These are phyloP conservation scores for Mortierella sp. DNA, from an alignment of 371 early-diverging fungal genomes.

Conservation along the genomic window DNA sequence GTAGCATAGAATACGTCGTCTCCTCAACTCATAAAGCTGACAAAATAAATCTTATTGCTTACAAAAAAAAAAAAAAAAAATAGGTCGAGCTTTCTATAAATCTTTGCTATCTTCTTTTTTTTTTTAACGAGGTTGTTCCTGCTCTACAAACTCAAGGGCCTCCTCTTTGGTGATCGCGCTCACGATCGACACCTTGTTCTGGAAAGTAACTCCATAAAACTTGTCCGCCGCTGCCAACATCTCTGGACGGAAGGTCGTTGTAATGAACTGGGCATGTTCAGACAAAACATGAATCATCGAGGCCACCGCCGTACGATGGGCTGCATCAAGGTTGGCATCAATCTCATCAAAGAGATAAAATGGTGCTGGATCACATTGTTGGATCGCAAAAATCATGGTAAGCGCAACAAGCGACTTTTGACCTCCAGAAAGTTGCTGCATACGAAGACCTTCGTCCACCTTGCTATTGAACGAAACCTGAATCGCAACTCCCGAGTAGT, in stretches of 20 bases:
- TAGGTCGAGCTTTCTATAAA: too few relatives aligned
- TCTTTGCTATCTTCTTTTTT: background rate
- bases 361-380: slow-evolving; percentile 98
- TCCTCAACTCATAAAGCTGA: too few relatives aligned
- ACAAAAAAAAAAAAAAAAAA: too few relatives aligned
- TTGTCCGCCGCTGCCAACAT: slow-evolving; percentile 90
- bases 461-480: slow-evolving; percentile 90
- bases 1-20: too few relatives aligned
- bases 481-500: slow-evolving; percentile 94
- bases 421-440: slow-evolving; percentile 98
- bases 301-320: slow-evolving; percentile 94
- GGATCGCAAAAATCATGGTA: slow-evolving; percentile 99
- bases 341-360: slow-evolving; percentile 99
- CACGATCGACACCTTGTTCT: slow-evolving; percentile 82
- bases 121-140: slow-evolving; percentile 51
- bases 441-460: slow-evolving; percentile 89
- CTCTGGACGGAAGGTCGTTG: slow-evolving; percentile 98
- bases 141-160: slow-evolving; percentile 77
- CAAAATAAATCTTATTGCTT: too few relatives aligned
- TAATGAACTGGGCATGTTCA: slow-evolving; percentile 94
- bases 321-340: slow-evolving; percentile 99
- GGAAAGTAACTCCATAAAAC: slow-evolving; percentile 97
- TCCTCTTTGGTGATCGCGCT: slow-evolving; percentile 73
- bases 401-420: slow-evolving; percentile 99
- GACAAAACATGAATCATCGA: slow-evolving; percentile 91